A percentile compares a stretch with the other conserved stretches of the same genome.
Conservation (phyloP, 2,329 filamentous ascomycete genomes). For the Tricladium varicosporioides region DNA sequence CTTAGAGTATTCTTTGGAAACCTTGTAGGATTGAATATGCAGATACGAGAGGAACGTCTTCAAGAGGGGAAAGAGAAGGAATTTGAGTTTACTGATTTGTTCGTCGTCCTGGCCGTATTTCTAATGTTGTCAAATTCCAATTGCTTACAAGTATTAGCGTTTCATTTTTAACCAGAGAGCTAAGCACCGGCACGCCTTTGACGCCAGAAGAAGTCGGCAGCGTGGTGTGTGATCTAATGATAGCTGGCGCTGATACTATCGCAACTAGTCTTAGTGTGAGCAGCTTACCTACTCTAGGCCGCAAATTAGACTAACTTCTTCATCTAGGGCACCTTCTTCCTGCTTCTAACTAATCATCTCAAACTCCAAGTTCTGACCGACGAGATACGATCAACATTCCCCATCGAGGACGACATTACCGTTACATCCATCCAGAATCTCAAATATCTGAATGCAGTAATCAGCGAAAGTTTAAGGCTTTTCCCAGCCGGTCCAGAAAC, state of each 20-base stretch:
- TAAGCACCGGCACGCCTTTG: constrained; percentile 13
- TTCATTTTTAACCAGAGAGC: background rate
- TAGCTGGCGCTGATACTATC: constrained; percentile 18
- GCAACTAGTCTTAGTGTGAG: constrained; percentile 14
- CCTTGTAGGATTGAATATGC: too few species aligned
- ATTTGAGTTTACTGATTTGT: too few species aligned
- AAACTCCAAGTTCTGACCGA: constrained; percentile 2
- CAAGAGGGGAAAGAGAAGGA: too few species aligned
- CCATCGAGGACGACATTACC: constrained; percentile 9
- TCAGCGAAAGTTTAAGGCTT: constrained; percentile 9
- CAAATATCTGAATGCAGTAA: constrained; percentile 8
- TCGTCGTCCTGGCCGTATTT: too few species aligned
- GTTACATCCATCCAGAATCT: background rate
- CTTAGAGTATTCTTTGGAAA: too few species aligned
- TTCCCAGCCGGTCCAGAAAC: constrained; percentile 8
- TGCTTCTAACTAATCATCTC: constrained; percentile 6
- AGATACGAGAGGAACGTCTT: too few species aligned
- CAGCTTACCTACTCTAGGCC: background rate
- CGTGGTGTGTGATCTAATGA: constrained; percentile 10
- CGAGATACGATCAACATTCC: constrained; percentile 8
- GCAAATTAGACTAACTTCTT: background rate
- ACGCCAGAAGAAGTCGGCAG: constrained; percentile 6
- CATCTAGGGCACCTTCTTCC: background rate
- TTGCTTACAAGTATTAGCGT: too few species aligned
- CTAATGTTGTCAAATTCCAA: too few species aligned